Base-by-base conservation (phyloP, 2,329 filamentous ascomycete genomes). In the Penicillium sp. region DNA sequence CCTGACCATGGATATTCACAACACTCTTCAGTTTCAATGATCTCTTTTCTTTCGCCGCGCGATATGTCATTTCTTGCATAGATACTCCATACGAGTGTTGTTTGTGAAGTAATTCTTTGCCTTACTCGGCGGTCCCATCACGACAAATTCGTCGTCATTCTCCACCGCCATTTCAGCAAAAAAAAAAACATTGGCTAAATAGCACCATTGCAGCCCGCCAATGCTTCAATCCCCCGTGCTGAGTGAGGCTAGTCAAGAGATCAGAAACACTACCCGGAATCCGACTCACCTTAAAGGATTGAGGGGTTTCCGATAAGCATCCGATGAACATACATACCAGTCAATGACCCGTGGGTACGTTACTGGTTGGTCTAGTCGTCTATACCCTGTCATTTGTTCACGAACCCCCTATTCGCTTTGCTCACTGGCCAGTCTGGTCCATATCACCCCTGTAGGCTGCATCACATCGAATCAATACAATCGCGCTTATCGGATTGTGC, bases 401-500 rank as follows among this genome's bases (percentile, higher is more conserved):
- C 49, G 54, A 61, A 45, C 37, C 28, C 39, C 22, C 42, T 49
- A 35, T 57, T 57, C 50, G 17, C 45, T 14, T 6, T 5, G 22
- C 17, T 55, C 8, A 48, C 49, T 57, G 35, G 60, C 14, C 45
- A n/a, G 5, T 45, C 49, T 57, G 41, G 60, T 14, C 45, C 20
- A 7, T 45, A 41, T 15, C 31, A 31, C 31, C 50, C 45, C 55
- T 42, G 50, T 15, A 58, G 20, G 34, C 31, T 45, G 41, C 57
- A 37, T 42, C 37, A 7, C 31, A 34, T 58, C 57, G 38, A 58
- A 59, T 58, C 48, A 55, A 56, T 59, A 48, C 42, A 57, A 49
- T 57, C 56, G 47, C 38, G 57, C 63, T 62, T 58, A 58, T 63
- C 63, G 42, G 17, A 37, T 45, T 45, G 48, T 34, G 43, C 25